A percentile compares a stretch with the other conserved stretches of the same genome.
Conservation (phyloP, 2,329 filamentous ascomycete species). For the Chaetomiaceae sp. region DNA sequence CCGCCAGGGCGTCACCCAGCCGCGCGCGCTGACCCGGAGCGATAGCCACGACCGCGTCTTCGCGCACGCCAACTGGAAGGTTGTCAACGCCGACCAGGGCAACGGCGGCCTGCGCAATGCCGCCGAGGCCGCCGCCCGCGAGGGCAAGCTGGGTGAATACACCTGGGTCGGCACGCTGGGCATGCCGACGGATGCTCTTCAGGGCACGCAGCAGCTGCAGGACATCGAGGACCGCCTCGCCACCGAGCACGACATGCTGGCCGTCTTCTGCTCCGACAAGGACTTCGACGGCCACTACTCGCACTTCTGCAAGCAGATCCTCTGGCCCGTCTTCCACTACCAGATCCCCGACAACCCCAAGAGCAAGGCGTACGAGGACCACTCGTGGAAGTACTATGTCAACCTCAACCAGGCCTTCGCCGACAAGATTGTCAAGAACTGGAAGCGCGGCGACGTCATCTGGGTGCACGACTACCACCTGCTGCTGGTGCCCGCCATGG, state of each 20-base stretch:
- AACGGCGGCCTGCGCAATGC: slow-evolving; percentile 91
- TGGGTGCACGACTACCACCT: slow-evolving; percentile 97
- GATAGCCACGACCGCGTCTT: slow-evolving; percentile 65
- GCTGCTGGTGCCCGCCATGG: slow-evolving; percentile 79
- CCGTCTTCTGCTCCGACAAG: slow-evolving; percentile 81
- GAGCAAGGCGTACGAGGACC: slow-evolving; percentile 96
- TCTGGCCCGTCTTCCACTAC: slow-evolving; percentile 98
- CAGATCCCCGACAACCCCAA: slow-evolving; percentile 97
- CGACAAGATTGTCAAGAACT: slow-evolving; percentile 81
- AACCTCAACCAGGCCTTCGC: slow-evolving; percentile 91
- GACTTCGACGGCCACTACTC: slow-evolving; percentile 93
- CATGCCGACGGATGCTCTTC: slow-evolving; percentile 84
- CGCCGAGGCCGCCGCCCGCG: slow-evolving; percentile 67
- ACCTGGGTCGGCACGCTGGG: slow-evolving; percentile 91
- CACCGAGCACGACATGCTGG: slow-evolving; percentile 73
- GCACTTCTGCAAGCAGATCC: slow-evolving; percentile 94
- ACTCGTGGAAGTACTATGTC: slow-evolving; percentile 93
- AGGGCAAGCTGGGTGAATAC: slow-evolving; percentile 64
- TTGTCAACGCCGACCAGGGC: slow-evolving; percentile 81
- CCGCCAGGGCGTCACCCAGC: slow-evolving; percentile 53
- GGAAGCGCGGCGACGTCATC: slow-evolving; percentile 87
- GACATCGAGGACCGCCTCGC: slow-evolving; percentile 79
- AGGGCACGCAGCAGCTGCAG: slow-evolving; percentile 65
- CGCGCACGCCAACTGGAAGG: slow-evolving; percentile 71
- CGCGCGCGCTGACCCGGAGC: slow-evolving; percentile 45